phyloP scores from a whole-genome alignment of 2,329 filamentous ascomycete species.

The Verticillium klebahnii region DNA sequence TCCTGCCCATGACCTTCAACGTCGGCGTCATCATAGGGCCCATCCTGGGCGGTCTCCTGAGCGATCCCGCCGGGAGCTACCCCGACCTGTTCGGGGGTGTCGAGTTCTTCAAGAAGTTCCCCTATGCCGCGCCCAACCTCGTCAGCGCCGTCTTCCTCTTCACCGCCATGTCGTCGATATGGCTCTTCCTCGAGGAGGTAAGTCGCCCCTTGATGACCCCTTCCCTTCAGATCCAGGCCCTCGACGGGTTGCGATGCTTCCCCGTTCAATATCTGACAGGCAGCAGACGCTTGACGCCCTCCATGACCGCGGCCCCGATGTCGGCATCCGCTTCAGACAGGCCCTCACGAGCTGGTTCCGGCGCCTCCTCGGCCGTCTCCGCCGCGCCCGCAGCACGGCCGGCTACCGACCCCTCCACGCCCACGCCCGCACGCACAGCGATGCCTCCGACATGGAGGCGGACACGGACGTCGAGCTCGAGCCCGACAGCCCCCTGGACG shows the following conservation, averaged over 20 bases:
- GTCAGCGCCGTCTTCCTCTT: constrained; percentile 44
- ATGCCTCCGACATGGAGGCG: constrained; percentile 15
- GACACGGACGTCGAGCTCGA: constrained; percentile 18
- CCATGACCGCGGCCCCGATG: constrained; percentile 30
- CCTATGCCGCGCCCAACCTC: constrained; percentile 51
- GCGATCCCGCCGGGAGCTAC: constrained; percentile 63
- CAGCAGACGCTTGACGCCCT: constrained; percentile 41
- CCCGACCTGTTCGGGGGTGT: constrained; percentile 40
- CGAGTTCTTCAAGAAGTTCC: constrained; percentile 41
- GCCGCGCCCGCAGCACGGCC: constrained; percentile 5
- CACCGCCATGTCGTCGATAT: constrained; percentile 36
- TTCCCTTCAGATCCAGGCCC: background rate
- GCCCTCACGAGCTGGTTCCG: constrained; percentile 25
- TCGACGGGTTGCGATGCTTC: background rate
- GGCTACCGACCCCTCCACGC: constrained; percentile 27
- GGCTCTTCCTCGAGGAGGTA: constrained; percentile 48
- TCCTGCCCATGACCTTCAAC: constrained; percentile 44
- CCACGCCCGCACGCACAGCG: constrained; percentile 19
- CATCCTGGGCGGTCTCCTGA: constrained; percentile 60
- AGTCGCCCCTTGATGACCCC: constrained; percentile 4
- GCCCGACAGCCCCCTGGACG: background rate
- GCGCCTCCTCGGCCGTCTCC: constrained; percentile 14
- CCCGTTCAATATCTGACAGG: background rate
- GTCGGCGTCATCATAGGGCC: constrained; percentile 40
- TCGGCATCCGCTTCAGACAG: constrained; percentile 35